Conservation (phyloP, 495 filamentous ascomycete species). For the Rostrohypoxylon terebratum region DNA sequence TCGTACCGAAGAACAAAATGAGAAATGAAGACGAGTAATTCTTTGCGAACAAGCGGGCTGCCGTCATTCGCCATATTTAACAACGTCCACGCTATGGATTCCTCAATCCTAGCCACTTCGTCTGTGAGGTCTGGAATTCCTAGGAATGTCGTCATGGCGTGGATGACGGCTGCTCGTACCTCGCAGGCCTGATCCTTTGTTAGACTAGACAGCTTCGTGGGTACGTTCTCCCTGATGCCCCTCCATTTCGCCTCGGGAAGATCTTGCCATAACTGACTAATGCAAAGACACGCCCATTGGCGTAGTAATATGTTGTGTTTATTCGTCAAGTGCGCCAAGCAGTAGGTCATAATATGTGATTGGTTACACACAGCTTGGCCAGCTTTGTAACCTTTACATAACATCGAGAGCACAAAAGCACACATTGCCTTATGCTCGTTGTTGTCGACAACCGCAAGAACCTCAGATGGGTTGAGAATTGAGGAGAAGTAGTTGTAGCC, state of each 20-base stretch:
- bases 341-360: constrained; percentile 86
- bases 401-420: constrained; percentile 95
- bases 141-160: constrained; percentile 92
- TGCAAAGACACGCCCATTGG: constrained; percentile 96
- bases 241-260: constrained; percentile 93
- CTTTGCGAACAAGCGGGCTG: constrained; percentile 90
- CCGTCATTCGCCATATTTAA: constrained; percentile 91
- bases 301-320: constrained; percentile 86
- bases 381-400: constrained; percentile 92
- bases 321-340: constrained; percentile 82
- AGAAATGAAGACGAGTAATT: constrained; percentile 92
- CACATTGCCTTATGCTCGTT: constrained; percentile 99
- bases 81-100: constrained; percentile 84
- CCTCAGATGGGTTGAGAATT: constrained; percentile 84
- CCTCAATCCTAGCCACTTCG: constrained; percentile 89
- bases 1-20: constrained; percentile 91
- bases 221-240: constrained; percentile 85
- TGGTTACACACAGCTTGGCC: constrained; percentile 89
- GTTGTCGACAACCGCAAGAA: constrained; percentile 83
- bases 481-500: constrained; percentile 96
- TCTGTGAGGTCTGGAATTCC: constrained; percentile 93
- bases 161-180: constrained; percentile 91
- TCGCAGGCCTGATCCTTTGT: constrained; percentile 93
- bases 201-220: constrained; percentile 79
- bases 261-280: constrained; percentile 94